A percentile compares a stretch with the other conserved stretches of the same genome.
These are phyloP conservation scores for Stereocaulon alpinum DNA, from an alignment of 495 filamentous ascomycete genomes.

Conservation along the genomic window DNA sequence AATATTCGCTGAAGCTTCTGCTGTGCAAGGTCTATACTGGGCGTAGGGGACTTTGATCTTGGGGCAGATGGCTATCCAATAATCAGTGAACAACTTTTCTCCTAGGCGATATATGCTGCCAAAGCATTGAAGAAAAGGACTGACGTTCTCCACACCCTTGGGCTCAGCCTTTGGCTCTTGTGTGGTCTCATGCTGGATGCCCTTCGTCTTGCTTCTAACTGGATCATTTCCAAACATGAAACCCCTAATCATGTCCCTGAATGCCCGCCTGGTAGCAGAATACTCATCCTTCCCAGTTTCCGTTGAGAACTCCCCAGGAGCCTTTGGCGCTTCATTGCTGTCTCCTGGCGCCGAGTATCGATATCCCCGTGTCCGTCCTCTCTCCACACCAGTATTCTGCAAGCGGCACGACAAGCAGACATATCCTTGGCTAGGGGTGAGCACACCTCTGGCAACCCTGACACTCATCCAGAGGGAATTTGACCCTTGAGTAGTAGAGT, in stretches of 20 bases:
- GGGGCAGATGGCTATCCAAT: background rate
- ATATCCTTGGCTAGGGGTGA: slow-evolving; percentile 5
- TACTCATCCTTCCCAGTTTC: background rate
- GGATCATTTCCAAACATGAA: background rate
- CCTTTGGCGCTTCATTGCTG: background rate
- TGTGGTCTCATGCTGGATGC: background rate
- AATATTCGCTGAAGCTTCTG: slow-evolving; percentile 13
- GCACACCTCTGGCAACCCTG: background rate
- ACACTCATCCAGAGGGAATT: slow-evolving; percentile 6
- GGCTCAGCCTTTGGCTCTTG: background rate
- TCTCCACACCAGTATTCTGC: background rate
- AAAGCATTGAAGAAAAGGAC: background rate
- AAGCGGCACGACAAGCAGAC: slow-evolving; percentile 15
- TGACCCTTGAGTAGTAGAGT: background rate
- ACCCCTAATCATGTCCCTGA: slow-evolving; percentile 7
- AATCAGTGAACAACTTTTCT: background rate
- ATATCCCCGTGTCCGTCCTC: background rate
- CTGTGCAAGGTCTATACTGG: background rate
- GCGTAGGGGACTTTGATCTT: background rate
- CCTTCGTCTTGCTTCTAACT: background rate
- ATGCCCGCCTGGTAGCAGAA: background rate
- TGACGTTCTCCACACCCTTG: background rate
- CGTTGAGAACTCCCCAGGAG: background rate
- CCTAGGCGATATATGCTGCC: background rate
- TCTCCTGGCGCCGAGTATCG: background rate